Evolutionary conservation across 2,329 filamentous ascomycete species (phyloP), one percentile per base, ranked within the genome.

Genomic region (Biscogniauxia marginata): DNA sequence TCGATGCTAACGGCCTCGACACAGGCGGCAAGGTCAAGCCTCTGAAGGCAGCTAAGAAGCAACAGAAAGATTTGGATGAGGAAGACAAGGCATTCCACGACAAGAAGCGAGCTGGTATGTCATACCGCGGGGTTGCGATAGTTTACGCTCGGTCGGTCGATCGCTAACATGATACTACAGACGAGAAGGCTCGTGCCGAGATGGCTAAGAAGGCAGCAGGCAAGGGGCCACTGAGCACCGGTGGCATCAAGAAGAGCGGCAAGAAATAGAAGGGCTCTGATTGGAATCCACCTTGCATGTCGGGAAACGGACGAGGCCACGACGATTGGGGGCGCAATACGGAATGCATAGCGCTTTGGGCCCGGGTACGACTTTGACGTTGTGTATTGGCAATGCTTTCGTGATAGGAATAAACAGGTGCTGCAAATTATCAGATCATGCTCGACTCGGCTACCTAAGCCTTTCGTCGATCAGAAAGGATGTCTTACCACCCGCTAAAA

Each of bases 241-340:
- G 91, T 30, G 75, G 82, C 61, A 96, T 98, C 81, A 97, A 97
- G 87, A 97, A 96, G 85, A 95, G 90, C 60, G 93, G 92, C 76
- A 96, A 97, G 89, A 96, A 97, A 87, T 96, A 83, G 77, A 67
- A 43, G 46, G n/a, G n/a, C n/a, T n/a, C n/a, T n/a, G n/a, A n/a
- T n/a, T n/a, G n/a, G n/a, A n/a, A n/a, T n/a, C n/a, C 6, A 48
- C 5, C 23, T 2, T 34, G 9, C 52, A 49, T 30, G 52, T 57
- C 56, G 63, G 57, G 58, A 63, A 50, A 63, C 58, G 49, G 52
- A 59, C 57, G 60, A 65, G 25, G 53, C 57, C 47, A 58, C 54
- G 34, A 50, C 34, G 46, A 52, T 51, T 50, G 57, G 53, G 30
- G 30, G 30, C 30, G 30, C 30, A 39, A 39, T 9, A 39, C 9